phyloP scores from a whole-genome alignment of 1,139 yeast genomes.

The Tardiomyces digboiensis region DNA sequence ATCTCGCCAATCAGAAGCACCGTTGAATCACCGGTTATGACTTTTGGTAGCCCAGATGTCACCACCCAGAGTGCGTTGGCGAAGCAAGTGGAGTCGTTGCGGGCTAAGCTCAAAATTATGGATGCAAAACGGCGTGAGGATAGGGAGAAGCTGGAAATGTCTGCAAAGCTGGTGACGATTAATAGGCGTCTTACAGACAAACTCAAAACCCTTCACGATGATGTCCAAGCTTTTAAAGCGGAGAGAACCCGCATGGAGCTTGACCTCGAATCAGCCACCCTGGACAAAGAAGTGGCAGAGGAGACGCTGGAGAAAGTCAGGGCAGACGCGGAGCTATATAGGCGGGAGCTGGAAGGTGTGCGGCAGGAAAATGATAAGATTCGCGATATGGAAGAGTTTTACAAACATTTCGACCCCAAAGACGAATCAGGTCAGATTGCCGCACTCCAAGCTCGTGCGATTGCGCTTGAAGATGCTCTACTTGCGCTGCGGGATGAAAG shows the following conservation, averaged over 20 bases:
- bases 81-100: constrained; percentile 20
- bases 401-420: constrained; percentile 17
- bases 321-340: constrained; percentile 28
- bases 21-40: not conserved
- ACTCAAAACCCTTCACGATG: constrained; percentile 27
- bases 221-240: constrained; percentile 22
- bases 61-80: constrained; percentile 8
- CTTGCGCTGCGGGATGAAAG: constrained; percentile 30
- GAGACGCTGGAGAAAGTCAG: constrained; percentile 13
- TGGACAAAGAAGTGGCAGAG: constrained; percentile 43
- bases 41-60: not conserved
- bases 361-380: constrained; percentile 32
- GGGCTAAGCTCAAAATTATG: constrained; percentile 20
- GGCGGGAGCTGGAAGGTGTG: constrained; percentile 23
- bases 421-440: constrained; percentile 37
- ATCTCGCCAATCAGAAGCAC: not conserved
- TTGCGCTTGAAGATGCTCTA: constrained; percentile 31
- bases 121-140: constrained; percentile 25
- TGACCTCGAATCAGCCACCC: constrained; percentile 39
- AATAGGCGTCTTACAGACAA: constrained; percentile 29
- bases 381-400: constrained; percentile 31
- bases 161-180: constrained; percentile 29
- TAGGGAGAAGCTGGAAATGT: constrained; percentile 13
- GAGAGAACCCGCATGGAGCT: constrained; percentile 26
- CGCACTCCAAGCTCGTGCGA: constrained; percentile 31